Evolutionary conservation across 352 stramenopile species (phyloP), one percentile per base, ranked within the genome.

Genomic region (Globisporangium uncinulatum): DNA sequence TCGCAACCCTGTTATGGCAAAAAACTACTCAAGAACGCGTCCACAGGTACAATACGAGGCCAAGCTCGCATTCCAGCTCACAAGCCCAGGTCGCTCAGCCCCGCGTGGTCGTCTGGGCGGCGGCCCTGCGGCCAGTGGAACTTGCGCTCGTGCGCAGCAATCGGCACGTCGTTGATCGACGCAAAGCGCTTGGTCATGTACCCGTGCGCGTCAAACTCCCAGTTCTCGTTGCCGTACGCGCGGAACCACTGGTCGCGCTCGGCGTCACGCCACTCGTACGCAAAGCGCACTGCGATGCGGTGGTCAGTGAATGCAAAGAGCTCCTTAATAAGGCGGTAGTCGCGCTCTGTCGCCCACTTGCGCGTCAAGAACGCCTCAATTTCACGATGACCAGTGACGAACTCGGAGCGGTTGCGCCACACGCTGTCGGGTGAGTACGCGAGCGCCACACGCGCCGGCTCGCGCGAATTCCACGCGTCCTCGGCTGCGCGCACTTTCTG

Each of bases 301-400:
- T 89, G 86, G 54, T 68, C 79, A 32, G 74, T 70, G 57, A 86
- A 86, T 34, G 84, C 73, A 61, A 93, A 96, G 9, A 95, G 68
- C 61, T 97, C 85, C 71, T 96, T 97, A 69, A 96, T 95, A 5
- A 96, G 75, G 8, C 82, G 84, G 61, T 96, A 96, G 57, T 96
- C 71, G 14, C 61, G 66, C 68, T 96, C 87, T 0, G 55, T 51
- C 6, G 51, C 57, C 88, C 87, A 97, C 63, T 96, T 96, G 51
- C 54, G 58, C 24, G 66, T 65, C 47, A 97, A 50, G 56, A 97
- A 97, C 5, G 62, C 66, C 52, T 86, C 70, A 50, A 97, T 89
- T 50, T 95, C 76, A 4, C 71, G 36, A 0, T 87, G 70, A 0
- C 89, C 87, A 37, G 63, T 83, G 20, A 97, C 47, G 34, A 97